A percentile compares a stretch with the other conserved stretches of the same genome.
phyloP scores from a whole-genome alignment of 2,329 filamentous ascomycete species.

The Diplodia intermedia region DNA sequence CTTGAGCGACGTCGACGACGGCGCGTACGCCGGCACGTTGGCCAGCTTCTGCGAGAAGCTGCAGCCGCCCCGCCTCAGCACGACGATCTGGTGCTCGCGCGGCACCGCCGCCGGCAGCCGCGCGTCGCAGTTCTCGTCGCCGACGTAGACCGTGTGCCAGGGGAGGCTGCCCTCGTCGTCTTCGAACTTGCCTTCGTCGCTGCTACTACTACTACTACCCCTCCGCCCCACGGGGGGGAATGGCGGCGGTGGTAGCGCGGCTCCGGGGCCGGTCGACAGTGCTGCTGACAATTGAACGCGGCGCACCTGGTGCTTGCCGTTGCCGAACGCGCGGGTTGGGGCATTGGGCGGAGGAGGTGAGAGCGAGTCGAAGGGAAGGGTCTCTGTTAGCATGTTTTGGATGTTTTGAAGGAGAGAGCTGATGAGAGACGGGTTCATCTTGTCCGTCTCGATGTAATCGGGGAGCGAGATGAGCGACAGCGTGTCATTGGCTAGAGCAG shows the following conservation, averaged over 20 bases:
- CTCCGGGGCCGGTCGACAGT: constrained; percentile 66
- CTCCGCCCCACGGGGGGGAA: constrained; percentile 60
- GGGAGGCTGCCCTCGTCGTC: constrained; percentile 56
- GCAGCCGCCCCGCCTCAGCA: constrained; percentile 83
- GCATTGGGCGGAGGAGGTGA: constrained; percentile 31
- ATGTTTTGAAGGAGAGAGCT: constrained; percentile 46
- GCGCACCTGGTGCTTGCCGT: constrained; percentile 41
- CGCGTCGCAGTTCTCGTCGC: constrained; percentile 68
- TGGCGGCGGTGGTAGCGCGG: constrained; percentile 63
- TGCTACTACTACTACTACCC: constrained; percentile 23
- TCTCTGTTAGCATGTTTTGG: constrained; percentile 44
- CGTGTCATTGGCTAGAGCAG: constrained; percentile 34
- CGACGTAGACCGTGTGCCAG: constrained; percentile 76
- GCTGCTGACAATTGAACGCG: constrained; percentile 50
- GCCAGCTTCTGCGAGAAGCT: constrained; percentile 82
- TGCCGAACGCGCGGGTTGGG: constrained; percentile 34
- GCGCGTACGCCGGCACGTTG: constrained; percentile 81
- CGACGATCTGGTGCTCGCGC: constrained; percentile 73
- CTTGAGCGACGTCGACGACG: constrained; percentile 68
- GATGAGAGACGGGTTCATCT: constrained; percentile 42
- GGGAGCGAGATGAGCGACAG: constrained; percentile 35
- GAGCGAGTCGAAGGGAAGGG: constrained; percentile 32
- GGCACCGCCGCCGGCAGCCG: constrained; percentile 61
- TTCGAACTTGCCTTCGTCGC: constrained; percentile 42
- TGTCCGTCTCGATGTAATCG: constrained; percentile 40